Base-by-base conservation (phyloP, 495 filamentous ascomycete genomes). In the Hypoxylon trugodes region DNA sequence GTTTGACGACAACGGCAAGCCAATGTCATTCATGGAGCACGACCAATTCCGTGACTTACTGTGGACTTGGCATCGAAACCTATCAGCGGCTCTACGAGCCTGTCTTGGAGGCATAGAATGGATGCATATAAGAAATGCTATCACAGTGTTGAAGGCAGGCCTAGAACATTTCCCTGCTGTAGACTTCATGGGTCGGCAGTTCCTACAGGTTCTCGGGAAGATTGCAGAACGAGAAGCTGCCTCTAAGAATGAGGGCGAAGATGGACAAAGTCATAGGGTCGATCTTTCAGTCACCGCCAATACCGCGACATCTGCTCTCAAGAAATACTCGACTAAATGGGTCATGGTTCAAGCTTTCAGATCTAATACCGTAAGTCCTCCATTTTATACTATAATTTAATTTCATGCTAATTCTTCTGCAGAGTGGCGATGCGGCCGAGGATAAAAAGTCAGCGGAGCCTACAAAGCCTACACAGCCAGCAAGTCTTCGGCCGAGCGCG, bases 121-220 rank as follows among this genome's bases (percentile, higher is more conserved):
- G 82, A 98, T 97, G 92, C 93, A 97, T 72, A 96, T 98, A 70
- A 86, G 92, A 9, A 99, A 99, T 70, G 91, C 93, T 26, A 96
- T 97, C 64, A 93, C 88, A 53, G 78, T 98, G n/a, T 80, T 97
- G 49, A 96, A 95, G 70, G 82, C 85, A 5, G 81, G 96, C 33
- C 82, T 88, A 26, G 84, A 89, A 24, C 80, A 86, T 66, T 98
- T 96, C 83, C 96, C 96, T 19, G 86, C 86, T 10, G 86, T 98
- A 38, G 93, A 95, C 66, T 93, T 90, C 79, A 92, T 93, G 78
- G 95, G 91, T 16, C 82, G 84, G 21, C 82, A 86, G 35, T 88
- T 96, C 69, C 73, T 89, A 13, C 80, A 80, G 40, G 83, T 83
- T 53, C 84, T 98, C 16, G 87, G 88, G 60, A 84, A 87, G 57